Evolutionary conservation across 179 eudicot genomes (phyloP).

Genomic region (Actinidia arguta): DNA sequence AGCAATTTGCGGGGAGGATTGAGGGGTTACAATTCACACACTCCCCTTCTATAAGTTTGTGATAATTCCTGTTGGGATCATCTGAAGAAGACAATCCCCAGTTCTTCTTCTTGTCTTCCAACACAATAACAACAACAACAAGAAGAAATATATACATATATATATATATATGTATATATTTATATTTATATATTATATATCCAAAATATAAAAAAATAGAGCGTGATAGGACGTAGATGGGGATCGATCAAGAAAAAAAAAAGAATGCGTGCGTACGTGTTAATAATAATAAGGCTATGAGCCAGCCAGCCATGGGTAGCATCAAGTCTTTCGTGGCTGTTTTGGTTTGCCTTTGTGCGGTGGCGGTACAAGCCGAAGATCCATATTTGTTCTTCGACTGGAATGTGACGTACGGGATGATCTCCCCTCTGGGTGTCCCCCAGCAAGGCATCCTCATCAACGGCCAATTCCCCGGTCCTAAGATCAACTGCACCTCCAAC

Average conservation of each 20-base stretch:
- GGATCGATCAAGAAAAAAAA: neutral
- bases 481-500: constrained; percentile 38
- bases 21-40: neutral
- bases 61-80: neutral
- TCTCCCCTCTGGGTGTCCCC: constrained; percentile 34
- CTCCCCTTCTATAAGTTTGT: neutral
- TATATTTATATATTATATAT: too few relatives aligned
- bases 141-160: neutral
- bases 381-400: constrained; percentile 36
- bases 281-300: neutral
- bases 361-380: constrained; percentile 30
- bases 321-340: constrained; percentile 13
- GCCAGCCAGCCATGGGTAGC: constrained; percentile 12
- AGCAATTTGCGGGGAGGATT: neutral
- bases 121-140: neutral
- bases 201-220: neutral
- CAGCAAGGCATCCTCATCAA: constrained; percentile 42
- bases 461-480: constrained; percentile 40
- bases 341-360: constrained; percentile 18
- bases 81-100: neutral
- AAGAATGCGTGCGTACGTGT: neutral
- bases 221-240: too few relatives aligned
- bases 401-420: constrained; percentile 35
- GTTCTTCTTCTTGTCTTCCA: neutral
- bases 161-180: too few relatives aligned